These are phyloP conservation scores for Metschnikowia noctiluminum DNA, from an alignment of 805 yeast species.

Conservation along the genomic window DNA sequence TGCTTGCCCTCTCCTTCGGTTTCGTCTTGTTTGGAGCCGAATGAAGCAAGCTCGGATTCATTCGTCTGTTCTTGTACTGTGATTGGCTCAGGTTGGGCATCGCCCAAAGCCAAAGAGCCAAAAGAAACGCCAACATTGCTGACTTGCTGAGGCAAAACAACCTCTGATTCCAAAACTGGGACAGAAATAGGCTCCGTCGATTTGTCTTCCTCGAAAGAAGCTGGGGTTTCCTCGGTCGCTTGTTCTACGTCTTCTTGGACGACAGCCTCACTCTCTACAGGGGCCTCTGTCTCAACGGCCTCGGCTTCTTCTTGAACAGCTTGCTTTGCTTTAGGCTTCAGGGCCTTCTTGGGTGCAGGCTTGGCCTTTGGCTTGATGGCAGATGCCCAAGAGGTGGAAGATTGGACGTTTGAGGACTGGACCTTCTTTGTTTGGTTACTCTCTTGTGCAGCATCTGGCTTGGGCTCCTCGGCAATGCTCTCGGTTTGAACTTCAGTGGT, in stretches of 20 bases:
- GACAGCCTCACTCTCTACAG: slow-evolving; percentile 12
- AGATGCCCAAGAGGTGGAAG: slow-evolving; percentile 61
- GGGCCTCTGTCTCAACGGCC: slow-evolving; percentile 46
- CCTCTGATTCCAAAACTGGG: slow-evolving; percentile 32
- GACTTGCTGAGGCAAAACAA: slow-evolving; percentile 51
- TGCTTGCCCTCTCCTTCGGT: slow-evolving; percentile 2
- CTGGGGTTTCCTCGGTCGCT: not conserved
- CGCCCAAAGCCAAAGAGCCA: slow-evolving; percentile 55
- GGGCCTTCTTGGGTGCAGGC: slow-evolving; percentile 36
- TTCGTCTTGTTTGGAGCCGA: slow-evolving; percentile 3
- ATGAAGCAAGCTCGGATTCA: slow-evolving; percentile 3
- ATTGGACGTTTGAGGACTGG: slow-evolving; percentile 9
- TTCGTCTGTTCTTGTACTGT: slow-evolving; percentile 17
- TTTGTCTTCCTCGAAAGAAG: slow-evolving; percentile 32
- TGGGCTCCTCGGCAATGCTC: not conserved
- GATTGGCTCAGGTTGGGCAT: slow-evolving; percentile 26
- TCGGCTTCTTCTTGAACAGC: slow-evolving; percentile 26
- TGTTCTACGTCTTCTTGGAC: not conserved
- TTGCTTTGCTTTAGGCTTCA: slow-evolving; percentile 23
- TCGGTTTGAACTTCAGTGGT: not conserved
- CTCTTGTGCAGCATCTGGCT: slow-evolving; percentile 3
- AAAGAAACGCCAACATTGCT: slow-evolving; percentile 57
- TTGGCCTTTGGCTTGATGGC: slow-evolving; percentile 50
- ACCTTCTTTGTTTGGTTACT: slow-evolving; percentile 4
- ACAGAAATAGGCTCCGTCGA: slow-evolving; percentile 70